Percentiles rank a stretch among this genome's conserved stretches.
Evolutionary conservation across 768 basidiomycete species (phyloP).

Genomic region (Coprinopsis marcescibilis): DNA sequence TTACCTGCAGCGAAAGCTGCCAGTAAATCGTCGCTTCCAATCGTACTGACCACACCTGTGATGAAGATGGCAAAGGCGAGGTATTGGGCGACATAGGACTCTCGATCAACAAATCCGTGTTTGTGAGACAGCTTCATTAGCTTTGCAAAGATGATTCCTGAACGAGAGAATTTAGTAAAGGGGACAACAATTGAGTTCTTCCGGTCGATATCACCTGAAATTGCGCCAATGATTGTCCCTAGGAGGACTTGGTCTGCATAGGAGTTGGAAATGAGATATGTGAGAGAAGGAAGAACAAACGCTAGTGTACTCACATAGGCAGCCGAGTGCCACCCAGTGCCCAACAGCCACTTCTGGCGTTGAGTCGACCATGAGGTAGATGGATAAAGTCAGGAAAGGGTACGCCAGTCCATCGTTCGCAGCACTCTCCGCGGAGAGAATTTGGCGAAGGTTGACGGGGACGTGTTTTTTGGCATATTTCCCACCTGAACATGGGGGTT

Average conservation of each 20-base stretch:
- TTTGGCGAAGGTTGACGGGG: constrained; percentile 66
- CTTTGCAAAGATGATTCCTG: constrained; percentile 63
- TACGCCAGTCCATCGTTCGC: constrained; percentile 96
- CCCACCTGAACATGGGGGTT: constrained; percentile 40
- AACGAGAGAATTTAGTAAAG: too few relatives aligned
- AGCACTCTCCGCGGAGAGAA: constrained; percentile 86
- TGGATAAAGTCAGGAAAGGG: constrained; percentile 81
- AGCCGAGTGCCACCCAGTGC: constrained; percentile 84
- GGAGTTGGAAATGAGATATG: background rate
- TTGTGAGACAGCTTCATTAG: constrained; percentile 52
- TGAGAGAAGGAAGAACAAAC: constrained; percentile 3
- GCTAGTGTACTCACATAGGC: constrained; percentile 61
- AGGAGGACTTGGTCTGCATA: constrained; percentile 71
- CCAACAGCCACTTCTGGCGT: constrained; percentile 58
- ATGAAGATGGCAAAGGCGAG: constrained; percentile 63
- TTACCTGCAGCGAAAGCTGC: constrained; percentile 77
- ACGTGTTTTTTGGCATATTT: constrained; percentile 67
- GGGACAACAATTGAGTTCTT: too few relatives aligned
- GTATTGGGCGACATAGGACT: constrained; percentile 81
- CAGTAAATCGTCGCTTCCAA: constrained; percentile 80
- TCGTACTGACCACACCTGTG: constrained; percentile 63
- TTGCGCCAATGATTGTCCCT: constrained; percentile 67
- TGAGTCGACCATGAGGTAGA: constrained; percentile 77
- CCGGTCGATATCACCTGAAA: too few relatives aligned
- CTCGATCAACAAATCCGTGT: constrained; percentile 29